Evolutionary conservation across 1,284 basidiomycete genomes (phyloP), one percentile per base, ranked within the genome.

Genomic region (Microbotryum silenes-acaulis): DNA sequence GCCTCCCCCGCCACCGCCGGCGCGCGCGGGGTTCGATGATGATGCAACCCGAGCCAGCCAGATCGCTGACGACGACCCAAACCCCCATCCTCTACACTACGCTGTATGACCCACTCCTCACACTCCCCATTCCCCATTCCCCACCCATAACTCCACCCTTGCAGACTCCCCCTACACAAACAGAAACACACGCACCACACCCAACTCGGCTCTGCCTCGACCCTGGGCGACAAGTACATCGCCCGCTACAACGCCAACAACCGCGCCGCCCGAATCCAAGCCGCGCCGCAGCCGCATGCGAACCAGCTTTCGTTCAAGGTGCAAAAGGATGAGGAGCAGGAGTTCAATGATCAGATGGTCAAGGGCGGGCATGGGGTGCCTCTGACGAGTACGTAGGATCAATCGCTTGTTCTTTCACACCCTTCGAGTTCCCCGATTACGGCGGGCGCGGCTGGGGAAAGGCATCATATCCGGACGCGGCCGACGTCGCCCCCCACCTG

Each of bases 311-410:
- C 72, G 59, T 65, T 59, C 71, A 69, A 51, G 70, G 75, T 65
- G 56, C 67, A 59, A 66, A 74, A 73, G 51, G 73, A 31, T 31
- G 31, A 76, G 37, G 73, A 77, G 57, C 83, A 86, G 59, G 81
- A 86, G 69, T 74, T 79, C 67, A 72, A 82, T 44, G 61, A 66
- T 42, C 61, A 66, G 27, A 56, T 70, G 66, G 75, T 79, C 63
- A 83, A 87, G 65, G 87, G 85, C 61, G 91, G 91, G 47, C 94
- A 98, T 77, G 78, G 79, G 56, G 89, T 97, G 52, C 94, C 94
- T 63, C 81, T 98, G 55, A 87, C 82, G 73, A 94, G 92, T 96
- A 73, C 67, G 89, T 83, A 42, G 37, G 25, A 47, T 50, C 53
- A 31, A 31, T 9, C 31, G 31, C 31, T 31, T 31, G 31, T 31